Conservation (phyloP, 139 green algal species). For the Yamagishiella unicocca region DNA sequence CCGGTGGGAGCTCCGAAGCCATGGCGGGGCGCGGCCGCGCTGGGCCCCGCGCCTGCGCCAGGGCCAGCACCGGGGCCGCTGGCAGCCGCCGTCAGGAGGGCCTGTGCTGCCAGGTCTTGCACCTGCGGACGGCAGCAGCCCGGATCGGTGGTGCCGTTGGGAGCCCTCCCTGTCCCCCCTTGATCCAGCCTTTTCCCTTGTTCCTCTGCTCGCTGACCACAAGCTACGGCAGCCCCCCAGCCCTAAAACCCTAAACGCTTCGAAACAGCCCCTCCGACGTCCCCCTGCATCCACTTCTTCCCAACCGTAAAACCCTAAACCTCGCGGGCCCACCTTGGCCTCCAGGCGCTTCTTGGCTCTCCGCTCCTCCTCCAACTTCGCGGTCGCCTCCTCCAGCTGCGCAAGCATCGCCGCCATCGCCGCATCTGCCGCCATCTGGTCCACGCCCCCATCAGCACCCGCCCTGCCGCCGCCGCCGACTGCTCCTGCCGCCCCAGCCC, state of each 20-base stretch:
- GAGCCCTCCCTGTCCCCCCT: too few relatives aligned
- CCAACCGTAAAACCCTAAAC: too few relatives aligned
- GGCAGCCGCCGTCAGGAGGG: background rate
- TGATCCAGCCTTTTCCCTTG: too few relatives aligned
- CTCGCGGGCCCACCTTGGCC: background rate
- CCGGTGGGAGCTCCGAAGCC: too few relatives aligned
- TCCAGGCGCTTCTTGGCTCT: slow-evolving; percentile 19
- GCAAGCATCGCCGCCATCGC: background rate
- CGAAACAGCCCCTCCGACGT: too few relatives aligned
- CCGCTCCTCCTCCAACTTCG: slow-evolving; percentile 15
- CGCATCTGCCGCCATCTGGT: background rate
- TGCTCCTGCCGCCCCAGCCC: background rate
- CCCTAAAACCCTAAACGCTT: too few relatives aligned
- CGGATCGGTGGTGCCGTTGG: too few relatives aligned
- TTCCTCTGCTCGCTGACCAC: too few relatives aligned
- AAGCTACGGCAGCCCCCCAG: too few relatives aligned
- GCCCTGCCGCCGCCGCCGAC: background rate
- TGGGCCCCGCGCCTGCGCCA: background rate
- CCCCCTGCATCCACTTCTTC: too few relatives aligned
- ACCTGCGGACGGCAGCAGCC: background rate
- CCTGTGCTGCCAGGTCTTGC: slow-evolving; percentile 16
- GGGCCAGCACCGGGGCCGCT: background rate
- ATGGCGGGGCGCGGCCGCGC: background rate
- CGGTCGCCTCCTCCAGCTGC: slow-evolving; percentile 27
- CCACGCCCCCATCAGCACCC: background rate